Base-by-base conservation (phyloP, 495 filamentous ascomycete genomes). In the Aspergillus steynii region DNA sequence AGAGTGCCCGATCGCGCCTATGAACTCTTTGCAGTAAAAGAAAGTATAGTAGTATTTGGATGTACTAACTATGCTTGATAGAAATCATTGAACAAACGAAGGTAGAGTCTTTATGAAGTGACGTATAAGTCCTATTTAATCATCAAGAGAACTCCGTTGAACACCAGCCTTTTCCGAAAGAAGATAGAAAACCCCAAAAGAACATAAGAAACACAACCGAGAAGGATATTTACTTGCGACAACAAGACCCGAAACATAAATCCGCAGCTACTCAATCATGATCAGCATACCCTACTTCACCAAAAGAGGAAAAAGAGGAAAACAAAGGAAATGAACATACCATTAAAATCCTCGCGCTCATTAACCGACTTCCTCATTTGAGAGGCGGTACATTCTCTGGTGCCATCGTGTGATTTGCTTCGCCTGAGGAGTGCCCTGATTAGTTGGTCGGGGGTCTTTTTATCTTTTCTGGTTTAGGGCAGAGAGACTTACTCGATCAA, bases 181-280 rank as follows among this genome's bases (percentile, higher is more conserved):
- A 7, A 4, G 9, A 34, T 7, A 5, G 31, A 34, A 34, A 34
- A 7, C 1, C 31, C 6, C 5, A 34, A 34, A 34, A 34, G 1
- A 3, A 34, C 9, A 9, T 5, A 34, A 34, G 31, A 34, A 7
- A 20, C 20, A 20, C 20, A 20, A 20, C 20, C 20, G 20, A 20
- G 29, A 14, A 12, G 10, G 14, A 31, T 29, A 25, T 50, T 49
- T 26, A 52, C 15, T 62, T 62, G 10, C 60, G 60, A 46, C 55
- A 62, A 45, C 60, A 62, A 8, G 60, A 54, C 0, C 60, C 55
- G 20, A 62, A 62, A 31, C 60, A 62, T 31, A 57, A 8, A 53
- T 62, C 60, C 14, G 42, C 60, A 9, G 54, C 60, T 62, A 9
- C 29, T 53, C 4, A 55, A 12, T 0, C 31, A 27, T 15, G 10